Conservation (phyloP, 495 filamentous ascomycete species). For the Penicillium egyptiacum region DNA sequence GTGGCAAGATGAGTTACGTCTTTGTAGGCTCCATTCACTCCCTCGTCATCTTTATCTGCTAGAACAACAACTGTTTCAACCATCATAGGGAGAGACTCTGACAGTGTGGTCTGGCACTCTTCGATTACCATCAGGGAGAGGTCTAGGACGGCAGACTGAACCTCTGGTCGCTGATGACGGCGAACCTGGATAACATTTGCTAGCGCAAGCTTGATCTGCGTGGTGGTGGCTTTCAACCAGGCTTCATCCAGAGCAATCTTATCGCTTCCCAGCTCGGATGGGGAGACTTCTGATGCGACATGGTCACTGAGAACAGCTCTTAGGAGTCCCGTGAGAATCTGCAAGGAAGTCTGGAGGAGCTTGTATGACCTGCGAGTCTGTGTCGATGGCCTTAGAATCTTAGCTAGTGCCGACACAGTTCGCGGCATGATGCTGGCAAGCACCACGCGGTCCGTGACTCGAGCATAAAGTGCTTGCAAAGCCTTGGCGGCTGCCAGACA, state of each 20-base stretch:
- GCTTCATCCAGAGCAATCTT: conserved; percentile 48
- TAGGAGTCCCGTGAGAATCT: conserved; percentile 59
- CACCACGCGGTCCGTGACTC: conserved; percentile 66
- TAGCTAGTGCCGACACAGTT: conserved; percentile 78
- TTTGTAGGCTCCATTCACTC: conserved; percentile 39
- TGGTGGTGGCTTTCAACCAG: conserved; percentile 80
- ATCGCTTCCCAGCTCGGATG: conserved; percentile 37
- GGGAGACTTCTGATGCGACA: conserved; percentile 16
- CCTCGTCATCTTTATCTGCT: conserved; percentile 49
- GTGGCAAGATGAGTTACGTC: conserved; percentile 58
- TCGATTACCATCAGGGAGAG: conserved; percentile 75
- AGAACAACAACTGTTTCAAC: conserved; percentile 81
- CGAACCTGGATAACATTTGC: conserved; percentile 74
- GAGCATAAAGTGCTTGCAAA: conserved; percentile 59
- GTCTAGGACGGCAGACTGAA: conserved; percentile 63
- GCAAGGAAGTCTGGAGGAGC: conserved; percentile 62
- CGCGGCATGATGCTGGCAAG: conserved; percentile 85
- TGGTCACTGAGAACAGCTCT: conserved; percentile 65
- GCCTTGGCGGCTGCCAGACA: conserved; percentile 66
- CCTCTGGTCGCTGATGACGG: conserved; percentile 69
- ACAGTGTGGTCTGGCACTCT: conserved; percentile 71
- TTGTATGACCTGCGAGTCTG: conserved; percentile 62
- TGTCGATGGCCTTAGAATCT: conserved; percentile 66
- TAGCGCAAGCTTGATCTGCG: conserved; percentile 83
- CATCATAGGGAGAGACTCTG: conserved; percentile 66